Conservation (phyloP, 352 stramenopile species). For the Phytophthora uliginosa region DNA sequence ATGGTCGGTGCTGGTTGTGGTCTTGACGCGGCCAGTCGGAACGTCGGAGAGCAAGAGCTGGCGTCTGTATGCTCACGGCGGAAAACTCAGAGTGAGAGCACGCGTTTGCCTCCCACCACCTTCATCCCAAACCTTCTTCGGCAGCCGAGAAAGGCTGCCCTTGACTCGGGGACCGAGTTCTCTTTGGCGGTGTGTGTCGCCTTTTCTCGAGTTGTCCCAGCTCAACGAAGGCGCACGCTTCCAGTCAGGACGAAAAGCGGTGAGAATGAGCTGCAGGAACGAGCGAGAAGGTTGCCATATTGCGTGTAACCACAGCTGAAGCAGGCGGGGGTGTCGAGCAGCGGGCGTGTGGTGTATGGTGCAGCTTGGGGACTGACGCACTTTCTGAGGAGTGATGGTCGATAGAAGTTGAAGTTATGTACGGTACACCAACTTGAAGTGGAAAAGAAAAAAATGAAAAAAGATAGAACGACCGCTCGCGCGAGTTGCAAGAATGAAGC, state of each 20-base stretch:
- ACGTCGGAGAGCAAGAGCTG: constrained; percentile 2
- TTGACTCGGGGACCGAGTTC: constrained; percentile 8
- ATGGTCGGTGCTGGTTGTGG: constrained; percentile 11
- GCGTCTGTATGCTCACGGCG: constrained; percentile 31
- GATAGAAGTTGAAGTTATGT: constrained; percentile 39
- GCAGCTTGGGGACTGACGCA: constrained; percentile 4
- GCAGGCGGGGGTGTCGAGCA: constrained; percentile 2
- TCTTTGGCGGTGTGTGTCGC: constrained; percentile 12
- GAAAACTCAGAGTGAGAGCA: constrained; percentile 43
- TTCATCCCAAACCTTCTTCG: constrained; percentile 36
- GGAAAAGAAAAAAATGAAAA: neutral
- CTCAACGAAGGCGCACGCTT: constrained; percentile 16
- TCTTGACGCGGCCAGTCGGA: neutral
- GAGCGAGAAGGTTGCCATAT: constrained; percentile 19
- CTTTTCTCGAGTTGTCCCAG: constrained; percentile 38
- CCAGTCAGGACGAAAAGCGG: constrained; percentile 26
- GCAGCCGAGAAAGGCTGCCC: constrained; percentile 36
- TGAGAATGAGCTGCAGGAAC: constrained; percentile 23
- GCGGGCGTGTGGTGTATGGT: neutral
- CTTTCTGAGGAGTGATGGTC: constrained; percentile 48
- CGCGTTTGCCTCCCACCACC: constrained; percentile 1
- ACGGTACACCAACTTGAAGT: constrained; percentile 23
- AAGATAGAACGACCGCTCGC: constrained; percentile 7
- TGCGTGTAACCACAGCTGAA: constrained; percentile 16
- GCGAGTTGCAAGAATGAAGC: neutral